Evolutionary conservation across 2,329 filamentous ascomycete species (phyloP), one percentile per base, ranked within the genome.

Genomic region (Ophiognomonia clavigignenti-juglandacearum): DNA sequence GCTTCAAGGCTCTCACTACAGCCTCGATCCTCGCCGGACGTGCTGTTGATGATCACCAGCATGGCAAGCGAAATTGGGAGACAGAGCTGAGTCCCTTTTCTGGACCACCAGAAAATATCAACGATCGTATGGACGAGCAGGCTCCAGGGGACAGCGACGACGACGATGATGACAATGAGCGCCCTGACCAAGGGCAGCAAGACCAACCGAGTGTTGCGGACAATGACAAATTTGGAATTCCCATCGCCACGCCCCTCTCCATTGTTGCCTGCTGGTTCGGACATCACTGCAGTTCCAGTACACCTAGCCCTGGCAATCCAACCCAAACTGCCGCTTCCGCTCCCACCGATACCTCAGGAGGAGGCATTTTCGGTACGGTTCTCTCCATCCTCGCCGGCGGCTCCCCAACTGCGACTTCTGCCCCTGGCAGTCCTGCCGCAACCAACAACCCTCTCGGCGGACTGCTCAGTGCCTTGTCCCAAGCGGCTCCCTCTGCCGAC

Each of bases 301-400:
- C 19, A 14, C 39, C 29, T 13, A n/a, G 39, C 7, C 47, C 47
- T 8, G 39, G 23, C n/a, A 42, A 29, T n/a, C 42, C 46, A 22
- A 45, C 41, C 14, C 20, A 26, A 6, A 22, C 45, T 6, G 20
- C 9, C 5, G 24, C 37, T 3, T 41, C 46, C 20, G 10, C n/a
- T 18, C 16, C 36, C 2, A 22, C 22, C 7, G 24, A 16, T 16
- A 27, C 13, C n/a, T 27, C 43, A 13, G 40, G 27, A 13, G 38
- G 31, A n/a, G 40, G 41, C 11, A 18, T 52, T 11, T 50, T 52
- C 26, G 42, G 40, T 23, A 47, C 50, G 3, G 43, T 52, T 13
- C 18, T 52, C 20, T 50, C 50, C 18, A 41, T 52, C 13, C 47
- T 53, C 11, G 45, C 47, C n/a, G 47, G 36, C n/a, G 47, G 36